Evolutionary conservation across 768 basidiomycete species (phyloP), one percentile per base, ranked within the genome.

Genomic region (Solioccasus polychromus): DNA sequence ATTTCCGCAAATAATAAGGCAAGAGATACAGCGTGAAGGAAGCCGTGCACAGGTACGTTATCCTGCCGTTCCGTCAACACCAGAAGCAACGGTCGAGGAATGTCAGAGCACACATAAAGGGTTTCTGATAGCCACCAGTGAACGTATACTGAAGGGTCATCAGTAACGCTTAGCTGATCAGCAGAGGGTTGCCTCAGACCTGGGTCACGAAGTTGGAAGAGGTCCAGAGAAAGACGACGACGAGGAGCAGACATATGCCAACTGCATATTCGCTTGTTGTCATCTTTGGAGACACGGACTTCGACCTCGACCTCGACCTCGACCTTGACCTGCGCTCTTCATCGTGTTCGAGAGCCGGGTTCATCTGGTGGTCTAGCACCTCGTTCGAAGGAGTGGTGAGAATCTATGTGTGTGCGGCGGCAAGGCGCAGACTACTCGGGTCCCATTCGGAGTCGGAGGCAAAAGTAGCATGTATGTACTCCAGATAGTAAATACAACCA

Each of bases 1-100:
- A 56, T 41, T 54, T 67, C 40, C 72, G 70, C 39, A 80, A 56
- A 29, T 69, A 45, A 40, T 71, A 78, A 0, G 89, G 89, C 3
- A 92, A 41, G 24, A 94, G 82, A 68, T 94, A 94, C 12, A 92
- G 57, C 4, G 79, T 69, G 61, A 98, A 98, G n/a, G 91, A 75
- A 50, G 88, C 84, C 2, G 94, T 97, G 67, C 85, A 92, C 61
- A 95, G 71, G 60, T 96, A 98, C 10, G 95, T 94, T 40, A 91
- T 78, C 46, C 88, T 89, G 46, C 20, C 18, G 24, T 18, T n/a
- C 24, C 19, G 38, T 58, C 46, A 53, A 37, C 10, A 23, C 35
- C 28, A 2, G 23, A 41, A n/a, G n/a, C 5, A 39, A 25, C 18
- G 37, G n/a, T 36, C 31, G 22, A 28, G 10, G 39, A 31, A 30